Base-by-base conservation (phyloP, 1,284 basidiomycete species). In the Trametes polyzona region DNA sequence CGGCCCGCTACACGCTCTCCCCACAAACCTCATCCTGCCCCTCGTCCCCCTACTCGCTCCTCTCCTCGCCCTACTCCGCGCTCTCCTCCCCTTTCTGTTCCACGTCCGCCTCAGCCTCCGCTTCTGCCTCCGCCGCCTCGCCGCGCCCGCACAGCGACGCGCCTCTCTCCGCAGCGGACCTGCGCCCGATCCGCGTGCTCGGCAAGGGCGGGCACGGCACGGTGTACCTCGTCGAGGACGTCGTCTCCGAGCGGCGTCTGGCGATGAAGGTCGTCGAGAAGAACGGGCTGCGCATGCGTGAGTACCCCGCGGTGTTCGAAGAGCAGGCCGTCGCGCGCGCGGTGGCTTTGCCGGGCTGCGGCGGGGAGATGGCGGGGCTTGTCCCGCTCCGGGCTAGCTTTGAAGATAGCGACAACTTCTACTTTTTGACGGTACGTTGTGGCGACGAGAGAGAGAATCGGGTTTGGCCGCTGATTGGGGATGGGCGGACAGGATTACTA, bases 391-490 rank as follows among this genome's bases (percentile, higher is more conserved):
- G 60, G 10, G 69, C 59, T 4, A 67, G 67, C 49, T 71, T 69
- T 42, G 64, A 70, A 30, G 70, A 71, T 47, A 54, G 41, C 30
- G 66, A 62, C 32, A 65, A 80, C 74, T 64, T 73, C 63, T 66
- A 68, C 65, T 51, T 68, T 52, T 49, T 68, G 24, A 66, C 64
- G 62, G 68, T 70, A 36, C 21, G 67, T 57, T n/a, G 8, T 7
- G 16, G 2, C 5, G 9, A 16, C 12, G 6, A 12, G 3, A 17
- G 8, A 23, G n/a, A 1, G 43, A 5, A 11, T 24, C 42, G 3
- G 17, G 14, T 5, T 26, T 33, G 44, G 21, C 33, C 10, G 47
- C 36, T 47, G 40, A 43, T 11, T 9, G 1, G 12, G 10, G 4
- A 7, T 11, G 8, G 16, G 16, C 11, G 16, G 8, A 21, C 47